These are phyloP conservation scores for Biscogniauxia sp. DNA, from an alignment of 2,329 filamentous ascomycete species.

Conservation along the genomic window DNA sequence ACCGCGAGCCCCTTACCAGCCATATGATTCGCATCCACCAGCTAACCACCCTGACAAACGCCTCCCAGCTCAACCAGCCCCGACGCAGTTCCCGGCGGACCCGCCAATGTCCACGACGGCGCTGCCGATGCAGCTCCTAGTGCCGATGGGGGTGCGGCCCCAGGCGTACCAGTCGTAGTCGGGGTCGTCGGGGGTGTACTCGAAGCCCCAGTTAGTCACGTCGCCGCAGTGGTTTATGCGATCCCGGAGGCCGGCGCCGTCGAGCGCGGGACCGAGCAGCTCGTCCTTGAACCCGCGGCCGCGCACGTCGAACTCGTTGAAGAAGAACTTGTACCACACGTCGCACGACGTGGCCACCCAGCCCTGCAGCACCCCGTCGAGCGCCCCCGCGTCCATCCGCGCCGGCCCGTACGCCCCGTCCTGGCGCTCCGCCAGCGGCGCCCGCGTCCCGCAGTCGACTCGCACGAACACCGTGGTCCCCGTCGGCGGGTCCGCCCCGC, in stretches of 20 bases:
- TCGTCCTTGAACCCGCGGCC: conserved; percentile 11
- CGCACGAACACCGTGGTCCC: conserved; percentile 9
- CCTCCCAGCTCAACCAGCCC: not conserved
- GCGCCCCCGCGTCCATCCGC: not conserved
- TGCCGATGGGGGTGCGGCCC: not conserved
- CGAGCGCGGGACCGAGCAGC: not conserved
- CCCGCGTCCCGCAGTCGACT: conserved; percentile 8
- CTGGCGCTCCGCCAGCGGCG: conserved; percentile 1
- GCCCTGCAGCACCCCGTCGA: conserved; percentile 4
- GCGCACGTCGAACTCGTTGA: not conserved
- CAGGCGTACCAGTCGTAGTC: conserved; percentile 8
- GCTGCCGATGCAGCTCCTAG: not conserved
- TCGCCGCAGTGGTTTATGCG: conserved; percentile 2
- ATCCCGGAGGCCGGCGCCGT: not conserved
- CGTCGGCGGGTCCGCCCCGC: not conserved
- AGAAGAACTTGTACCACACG: conserved; percentile 4
- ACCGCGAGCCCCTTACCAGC: not conserved
- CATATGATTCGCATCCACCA: too few relatives aligned
- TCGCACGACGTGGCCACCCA: conserved; percentile 5
- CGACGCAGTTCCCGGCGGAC: not conserved
- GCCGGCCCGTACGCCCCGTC: conserved; percentile 3
- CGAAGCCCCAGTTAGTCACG: conserved; percentile 9
- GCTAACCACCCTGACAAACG: not conserved
- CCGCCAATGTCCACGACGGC: not conserved
- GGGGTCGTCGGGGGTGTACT: conserved; percentile 9